Evolutionary conservation across 108 stramenopile genomes (phyloP).

Genomic region (Conticribra guillardii): DNA sequence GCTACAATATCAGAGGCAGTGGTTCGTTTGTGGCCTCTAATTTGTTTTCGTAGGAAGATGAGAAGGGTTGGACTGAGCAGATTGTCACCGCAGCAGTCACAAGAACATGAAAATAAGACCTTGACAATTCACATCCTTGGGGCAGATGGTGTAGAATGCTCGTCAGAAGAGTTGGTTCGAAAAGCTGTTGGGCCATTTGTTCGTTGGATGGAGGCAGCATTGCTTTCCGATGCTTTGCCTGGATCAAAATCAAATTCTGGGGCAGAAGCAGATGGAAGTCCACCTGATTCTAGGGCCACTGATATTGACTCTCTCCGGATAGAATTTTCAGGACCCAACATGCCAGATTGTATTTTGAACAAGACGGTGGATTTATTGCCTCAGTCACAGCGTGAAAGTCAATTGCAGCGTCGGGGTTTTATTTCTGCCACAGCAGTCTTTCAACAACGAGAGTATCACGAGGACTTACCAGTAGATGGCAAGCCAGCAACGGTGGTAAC

Average conservation of each 20-base stretch:
- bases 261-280: no score
- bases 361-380: conserved; percentile 51
- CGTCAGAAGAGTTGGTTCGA: conserved; percentile 58
- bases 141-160: conserved; percentile 80
- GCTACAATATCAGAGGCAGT: conserved; percentile 83
- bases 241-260: no score
- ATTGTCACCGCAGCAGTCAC: not conserved
- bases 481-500: conserved; percentile 2
- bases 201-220: conserved; percentile 67
- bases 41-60: conserved; percentile 33
- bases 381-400: conserved; percentile 4
- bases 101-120: conserved; percentile 7
- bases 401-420: conserved; percentile 20
- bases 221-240: conserved; percentile 21
- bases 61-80: conserved; percentile 10
- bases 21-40: conserved; percentile 53
- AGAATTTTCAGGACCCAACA: conserved; percentile 75
- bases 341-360: conserved; percentile 36
- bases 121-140: conserved; percentile 78
- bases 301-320: conserved; percentile 27
- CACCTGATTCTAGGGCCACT: no score
- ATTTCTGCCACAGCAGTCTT: conserved; percentile 61
- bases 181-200: conserved; percentile 66
- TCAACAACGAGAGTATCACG: conserved; percentile 72
- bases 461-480: conserved; percentile 14